Conservation (phyloP, 2,329 filamentous ascomycete species). For the Bisporella sp. region DNA sequence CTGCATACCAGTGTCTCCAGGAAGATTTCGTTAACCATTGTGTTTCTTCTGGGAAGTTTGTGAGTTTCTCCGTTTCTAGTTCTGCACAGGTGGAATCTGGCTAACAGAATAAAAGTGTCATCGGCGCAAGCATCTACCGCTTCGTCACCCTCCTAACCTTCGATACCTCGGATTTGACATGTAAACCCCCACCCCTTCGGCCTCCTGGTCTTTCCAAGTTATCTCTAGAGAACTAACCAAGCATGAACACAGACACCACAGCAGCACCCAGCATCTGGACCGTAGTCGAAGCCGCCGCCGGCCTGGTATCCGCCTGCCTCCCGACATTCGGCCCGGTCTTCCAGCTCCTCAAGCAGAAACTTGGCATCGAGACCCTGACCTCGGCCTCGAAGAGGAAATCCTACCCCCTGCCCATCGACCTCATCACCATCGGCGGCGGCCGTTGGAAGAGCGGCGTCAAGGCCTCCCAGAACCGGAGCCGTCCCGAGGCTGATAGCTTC, state of each 20-base stretch:
- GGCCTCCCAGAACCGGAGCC: too few relatives aligned
- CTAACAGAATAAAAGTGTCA: constrained; percentile 5
- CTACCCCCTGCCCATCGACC: too few relatives aligned
- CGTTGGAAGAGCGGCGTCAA: too few relatives aligned
- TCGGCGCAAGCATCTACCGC: constrained; percentile 5
- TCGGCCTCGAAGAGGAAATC: too few relatives aligned
- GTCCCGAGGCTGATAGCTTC: too few relatives aligned
- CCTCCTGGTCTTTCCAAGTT: too few relatives aligned
- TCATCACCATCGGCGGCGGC: too few relatives aligned
- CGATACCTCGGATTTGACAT: constrained; percentile 5
- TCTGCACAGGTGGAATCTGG: not conserved
- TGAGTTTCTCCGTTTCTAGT: not conserved
- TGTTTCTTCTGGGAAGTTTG: not conserved
- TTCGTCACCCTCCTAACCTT: constrained; percentile 8
- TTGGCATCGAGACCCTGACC: too few relatives aligned
- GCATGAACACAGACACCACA: too few relatives aligned
- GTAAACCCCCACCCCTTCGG: not conserved
- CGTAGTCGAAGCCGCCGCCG: constrained; percentile 5
- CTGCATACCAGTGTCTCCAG: constrained; percentile 22
- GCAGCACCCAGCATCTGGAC: constrained; percentile 4
- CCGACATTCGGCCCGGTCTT: not conserved
- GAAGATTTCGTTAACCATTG: not conserved
- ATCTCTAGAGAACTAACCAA: too few relatives aligned
- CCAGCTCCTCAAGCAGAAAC: too few relatives aligned
- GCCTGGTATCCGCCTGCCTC: not conserved